These are phyloP conservation scores for Phellinidium pouzarii DNA, from an alignment of 1,284 basidiomycete genomes.

Conservation along the genomic window DNA sequence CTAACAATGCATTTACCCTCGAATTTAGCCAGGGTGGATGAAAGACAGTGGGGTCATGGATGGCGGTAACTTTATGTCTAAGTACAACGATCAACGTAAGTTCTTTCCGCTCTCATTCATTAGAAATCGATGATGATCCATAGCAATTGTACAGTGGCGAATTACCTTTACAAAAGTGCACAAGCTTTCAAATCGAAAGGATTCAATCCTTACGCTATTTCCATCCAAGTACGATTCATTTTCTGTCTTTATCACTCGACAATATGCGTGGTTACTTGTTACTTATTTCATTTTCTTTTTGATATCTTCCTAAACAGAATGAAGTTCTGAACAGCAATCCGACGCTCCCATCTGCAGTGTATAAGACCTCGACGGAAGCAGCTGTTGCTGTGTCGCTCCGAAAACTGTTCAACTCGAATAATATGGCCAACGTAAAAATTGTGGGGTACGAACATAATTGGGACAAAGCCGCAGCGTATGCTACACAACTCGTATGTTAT, in stretches of 20 bases:
- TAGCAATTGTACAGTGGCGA: constrained; percentile 33
- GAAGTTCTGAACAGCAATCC: constrained; percentile 41
- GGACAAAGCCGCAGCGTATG: constrained; percentile 41
- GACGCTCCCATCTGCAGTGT: not conserved
- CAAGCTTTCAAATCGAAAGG: constrained; percentile 40
- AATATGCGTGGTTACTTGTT: not conserved
- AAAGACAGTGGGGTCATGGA: constrained; percentile 39
- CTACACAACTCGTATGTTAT: constrained; percentile 37
- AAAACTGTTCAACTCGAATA: constrained; percentile 38
- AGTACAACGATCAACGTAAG: constrained; percentile 34
- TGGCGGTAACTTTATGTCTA: constrained; percentile 36
- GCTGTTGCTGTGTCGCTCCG: constrained; percentile 37
- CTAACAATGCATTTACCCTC: not conserved
- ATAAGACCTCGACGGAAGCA: constrained; percentile 34
- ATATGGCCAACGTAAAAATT: constrained; percentile 37
- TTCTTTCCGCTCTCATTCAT: constrained; percentile 9
- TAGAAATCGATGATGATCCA: not conserved
- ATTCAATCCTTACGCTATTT: constrained; percentile 37
- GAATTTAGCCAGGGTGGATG: constrained; percentile 45
- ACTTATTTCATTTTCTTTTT: not conserved
- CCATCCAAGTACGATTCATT: constrained; percentile 35
- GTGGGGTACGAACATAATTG: constrained; percentile 48
- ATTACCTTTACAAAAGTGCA: constrained; percentile 40
- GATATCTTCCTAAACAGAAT: constrained; percentile 31
- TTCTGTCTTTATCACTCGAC: not conserved